Base-by-base conservation (phyloP, 768 basidiomycete genomes). In the Lentinula boryana region DNA sequence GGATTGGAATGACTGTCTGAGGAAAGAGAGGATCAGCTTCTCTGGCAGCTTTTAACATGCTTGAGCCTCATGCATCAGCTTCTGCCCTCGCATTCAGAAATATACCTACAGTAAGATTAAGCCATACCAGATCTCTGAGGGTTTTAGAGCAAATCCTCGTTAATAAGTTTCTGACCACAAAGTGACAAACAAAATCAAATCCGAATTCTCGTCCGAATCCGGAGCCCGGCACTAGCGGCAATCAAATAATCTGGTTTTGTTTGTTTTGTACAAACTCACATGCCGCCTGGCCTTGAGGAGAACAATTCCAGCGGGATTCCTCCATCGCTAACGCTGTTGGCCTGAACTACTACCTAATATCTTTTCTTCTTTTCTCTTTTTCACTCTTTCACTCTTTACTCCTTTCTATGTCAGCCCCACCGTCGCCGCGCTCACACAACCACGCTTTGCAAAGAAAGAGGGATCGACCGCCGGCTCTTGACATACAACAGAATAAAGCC, bases 391-490 rank as follows among this genome's bases (percentile, higher is more conserved):
- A 62, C 67, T 46, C 64, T 60, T 65, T 68, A 69, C 68, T 69
- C 71, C 71, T 68, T 68, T 75, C 71, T 71, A 74, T 79, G 74
- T 78, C 75, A 64, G 72, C 77, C 57, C 72, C 74, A 65, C 74
- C 74, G 65, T 75, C 77, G 61, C 72, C 78, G 67, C 72, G 71
- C 71, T 65, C 71, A 72, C 70, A 74, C 66, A 71, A 75, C 70
- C 74, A 69, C 67, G 64, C 68, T 64, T 70, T 71, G 52, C 66
- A 70, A 64, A 80, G 72, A 74, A 78, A 74, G 70, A 78, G 77
- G 71, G 82, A 83, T 69, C 76, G 78, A 65, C 80, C 81, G 46
- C 78, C 81, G 41, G 77, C 80, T 58, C 79, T 85, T 63, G 80
- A 82, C 67, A 77, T 82, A 21, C 72, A 27, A 48, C 58, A 74